These are phyloP conservation scores for Evansstolkia leycettana DNA, from an alignment of 495 filamentous ascomycete species.

Conservation along the genomic window DNA sequence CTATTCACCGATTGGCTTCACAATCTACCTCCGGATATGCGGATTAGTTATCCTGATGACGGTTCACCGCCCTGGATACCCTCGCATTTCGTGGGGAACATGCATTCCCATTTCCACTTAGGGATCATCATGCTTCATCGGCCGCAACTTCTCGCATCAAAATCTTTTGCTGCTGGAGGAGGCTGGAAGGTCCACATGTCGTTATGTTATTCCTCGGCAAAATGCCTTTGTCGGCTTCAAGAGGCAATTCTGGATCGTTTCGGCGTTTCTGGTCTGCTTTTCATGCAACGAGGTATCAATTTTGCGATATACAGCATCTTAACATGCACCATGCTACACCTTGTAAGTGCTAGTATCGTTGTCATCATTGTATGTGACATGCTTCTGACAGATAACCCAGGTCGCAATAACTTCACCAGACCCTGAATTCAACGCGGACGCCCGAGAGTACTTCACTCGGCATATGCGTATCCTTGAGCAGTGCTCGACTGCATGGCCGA, in stretches of 20 bases:
- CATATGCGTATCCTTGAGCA: constrained; percentile 93
- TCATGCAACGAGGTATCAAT: constrained; percentile 91
- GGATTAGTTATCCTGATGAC: constrained; percentile 65
- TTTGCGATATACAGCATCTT: constrained; percentile 89
- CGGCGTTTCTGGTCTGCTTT: constrained; percentile 70
- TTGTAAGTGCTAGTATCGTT: constrained; percentile 46
- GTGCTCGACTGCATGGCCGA: constrained; percentile 74
- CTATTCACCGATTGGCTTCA: constrained; percentile 61
- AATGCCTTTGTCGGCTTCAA: constrained; percentile 79
- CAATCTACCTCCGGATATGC: constrained; percentile 66
- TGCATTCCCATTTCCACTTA: constrained; percentile 88
- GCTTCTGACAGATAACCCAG: constrained; percentile 31
- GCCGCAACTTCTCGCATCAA: constrained; percentile 70
- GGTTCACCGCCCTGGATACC: constrained; percentile 75
- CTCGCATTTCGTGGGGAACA: constrained; percentile 81
- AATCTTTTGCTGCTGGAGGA: constrained; percentile 58
- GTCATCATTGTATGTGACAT: background rate
- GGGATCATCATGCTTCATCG: constrained; percentile 79
- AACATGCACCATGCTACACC: constrained; percentile 88
- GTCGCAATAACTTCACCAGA: constrained; percentile 91
- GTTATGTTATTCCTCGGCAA: constrained; percentile 76
- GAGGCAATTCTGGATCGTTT: constrained; percentile 71
- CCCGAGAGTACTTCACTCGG: constrained; percentile 81
- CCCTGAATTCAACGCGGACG: constrained; percentile 73
- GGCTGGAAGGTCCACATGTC: constrained; percentile 83